These are phyloP conservation scores for Colletotrichum euphorbiae DNA, from an alignment of 2,329 filamentous ascomycete species.

Conservation along the genomic window DNA sequence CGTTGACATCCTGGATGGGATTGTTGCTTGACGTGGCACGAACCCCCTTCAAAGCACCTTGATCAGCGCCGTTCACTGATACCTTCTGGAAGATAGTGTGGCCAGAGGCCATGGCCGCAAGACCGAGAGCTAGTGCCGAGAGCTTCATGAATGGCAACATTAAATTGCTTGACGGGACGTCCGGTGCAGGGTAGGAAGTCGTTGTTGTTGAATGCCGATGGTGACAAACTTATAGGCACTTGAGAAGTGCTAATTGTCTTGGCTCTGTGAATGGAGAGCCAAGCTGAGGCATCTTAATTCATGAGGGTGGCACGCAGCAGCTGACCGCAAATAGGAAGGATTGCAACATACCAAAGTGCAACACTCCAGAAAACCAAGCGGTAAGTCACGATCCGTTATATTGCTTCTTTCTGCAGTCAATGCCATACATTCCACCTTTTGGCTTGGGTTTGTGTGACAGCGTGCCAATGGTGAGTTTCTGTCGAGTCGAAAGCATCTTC, in stretches of 20 bases:
- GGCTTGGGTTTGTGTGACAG: neutral
- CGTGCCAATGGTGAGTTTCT: neutral
- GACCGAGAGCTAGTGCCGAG: slow-evolving; percentile 22
- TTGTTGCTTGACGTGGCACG: slow-evolving; percentile 62
- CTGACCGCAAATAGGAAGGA: neutral
- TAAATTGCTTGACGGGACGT: neutral
- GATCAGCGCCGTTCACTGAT: slow-evolving; percentile 60
- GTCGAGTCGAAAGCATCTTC: neutral
- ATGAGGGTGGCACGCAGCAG: no score
- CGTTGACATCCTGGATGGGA: slow-evolving; percentile 61
- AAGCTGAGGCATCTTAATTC: no score
- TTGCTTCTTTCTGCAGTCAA: slow-evolving; percentile 17
- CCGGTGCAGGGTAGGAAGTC: no score
- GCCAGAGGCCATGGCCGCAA: slow-evolving; percentile 49
- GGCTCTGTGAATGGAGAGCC: no score
- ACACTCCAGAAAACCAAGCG: neutral
- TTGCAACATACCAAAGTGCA: neutral
- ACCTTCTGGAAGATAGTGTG: slow-evolving; percentile 58
- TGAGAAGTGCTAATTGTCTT: no score
- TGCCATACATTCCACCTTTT: slow-evolving; percentile 5
- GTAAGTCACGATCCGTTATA: slow-evolving; percentile 15
- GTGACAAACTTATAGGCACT: no score
- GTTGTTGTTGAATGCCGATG: no score
- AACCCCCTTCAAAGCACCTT: slow-evolving; percentile 62
- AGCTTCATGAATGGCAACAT: slow-evolving; percentile 33